Percentiles rank a stretch among this genome's conserved stretches.
Conservation (phyloP, 169 alveolate species). For the Plasmodium billcollinsi region DNA sequence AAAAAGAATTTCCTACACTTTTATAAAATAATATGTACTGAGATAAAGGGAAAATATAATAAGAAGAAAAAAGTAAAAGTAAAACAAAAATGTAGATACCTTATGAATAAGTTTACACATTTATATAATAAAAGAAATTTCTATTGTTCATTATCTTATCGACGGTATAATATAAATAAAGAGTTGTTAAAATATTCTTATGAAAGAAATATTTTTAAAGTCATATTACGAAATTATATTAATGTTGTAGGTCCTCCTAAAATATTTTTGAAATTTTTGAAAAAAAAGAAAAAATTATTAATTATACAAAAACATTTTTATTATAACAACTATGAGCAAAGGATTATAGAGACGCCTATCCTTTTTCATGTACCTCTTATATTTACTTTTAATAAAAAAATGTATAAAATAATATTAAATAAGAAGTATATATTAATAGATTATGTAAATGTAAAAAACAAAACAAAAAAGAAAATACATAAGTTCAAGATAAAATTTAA, state of each 20-base stretch:
- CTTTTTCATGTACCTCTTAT: constrained; percentile 53
- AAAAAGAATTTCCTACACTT: background rate
- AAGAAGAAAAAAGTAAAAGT: background rate
- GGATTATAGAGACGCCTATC: constrained; percentile 26
- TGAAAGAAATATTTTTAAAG: constrained; percentile 2
- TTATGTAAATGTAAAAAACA: constrained; percentile 1
- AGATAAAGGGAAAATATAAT: background rate
- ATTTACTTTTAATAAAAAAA: constrained; percentile 20
- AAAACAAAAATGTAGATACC: background rate
- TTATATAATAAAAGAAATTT: too few relatives aligned
- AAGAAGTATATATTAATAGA: constrained; percentile 30
- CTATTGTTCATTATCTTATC: too few relatives aligned
- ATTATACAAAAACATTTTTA: constrained; percentile 60
- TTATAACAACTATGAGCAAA: constrained; percentile 53
- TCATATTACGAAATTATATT: constrained; percentile 21
- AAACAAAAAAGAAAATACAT: background rate
- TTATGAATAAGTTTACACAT: too few relatives aligned
- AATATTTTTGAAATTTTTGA: constrained; percentile 47
- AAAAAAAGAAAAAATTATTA: constrained; percentile 39
- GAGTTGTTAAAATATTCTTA: too few relatives aligned
- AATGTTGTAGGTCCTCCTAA: constrained; percentile 62
- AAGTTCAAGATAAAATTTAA: background rate
- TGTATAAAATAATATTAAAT: constrained; percentile 26
- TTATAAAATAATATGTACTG: background rate
- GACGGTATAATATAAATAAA: too few relatives aligned